phyloP scores from a whole-genome alignment of 2,329 filamentous ascomycete species.

The Colletotrichum magnum region DNA sequence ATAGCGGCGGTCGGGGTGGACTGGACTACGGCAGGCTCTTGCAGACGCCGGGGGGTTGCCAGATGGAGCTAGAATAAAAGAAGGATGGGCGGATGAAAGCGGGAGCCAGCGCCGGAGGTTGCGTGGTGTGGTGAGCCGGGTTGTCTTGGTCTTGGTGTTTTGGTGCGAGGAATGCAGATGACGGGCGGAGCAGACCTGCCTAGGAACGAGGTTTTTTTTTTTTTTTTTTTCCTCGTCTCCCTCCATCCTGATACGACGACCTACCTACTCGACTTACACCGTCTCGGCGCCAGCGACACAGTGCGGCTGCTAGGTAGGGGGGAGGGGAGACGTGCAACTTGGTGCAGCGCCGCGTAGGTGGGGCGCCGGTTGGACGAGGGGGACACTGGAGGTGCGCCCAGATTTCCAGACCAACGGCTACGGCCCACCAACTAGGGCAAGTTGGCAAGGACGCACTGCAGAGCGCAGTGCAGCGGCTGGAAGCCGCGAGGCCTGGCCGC shows the following conservation, averaged over 20 bases:
- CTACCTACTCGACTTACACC: constrained; percentile 31
- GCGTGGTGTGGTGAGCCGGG: constrained; percentile 20
- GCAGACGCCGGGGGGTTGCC: constrained; percentile 25
- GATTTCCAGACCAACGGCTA: constrained; percentile 40
- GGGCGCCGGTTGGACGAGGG: constrained; percentile 16
- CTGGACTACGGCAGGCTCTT: constrained; percentile 28
- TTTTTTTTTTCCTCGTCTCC: not conserved
- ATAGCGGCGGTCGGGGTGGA: constrained; percentile 34
- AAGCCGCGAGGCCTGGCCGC: constrained; percentile 29
- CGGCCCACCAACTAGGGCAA: not conserved
- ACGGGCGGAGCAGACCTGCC: constrained; percentile 17
- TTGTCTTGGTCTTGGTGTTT: constrained; percentile 21
- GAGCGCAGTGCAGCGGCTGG: not conserved
- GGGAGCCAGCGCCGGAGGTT: constrained; percentile 26
- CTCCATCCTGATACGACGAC: constrained; percentile 11
- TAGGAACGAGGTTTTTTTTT: not conserved
- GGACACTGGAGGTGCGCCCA: not conserved
- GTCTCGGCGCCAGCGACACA: constrained; percentile 29
- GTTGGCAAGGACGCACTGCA: constrained; percentile 4
- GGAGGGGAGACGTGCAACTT: no score
- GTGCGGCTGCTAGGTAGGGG: constrained; percentile 11
- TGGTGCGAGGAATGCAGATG: constrained; percentile 38
- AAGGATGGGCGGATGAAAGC: constrained; percentile 36
- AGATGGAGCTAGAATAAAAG: constrained; percentile 33
- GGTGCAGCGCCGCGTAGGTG: constrained; percentile 18